These are phyloP conservation scores for Friedmanniomyces simplex DNA, from an alignment of 495 filamentous ascomycete species.

Conservation along the genomic window DNA sequence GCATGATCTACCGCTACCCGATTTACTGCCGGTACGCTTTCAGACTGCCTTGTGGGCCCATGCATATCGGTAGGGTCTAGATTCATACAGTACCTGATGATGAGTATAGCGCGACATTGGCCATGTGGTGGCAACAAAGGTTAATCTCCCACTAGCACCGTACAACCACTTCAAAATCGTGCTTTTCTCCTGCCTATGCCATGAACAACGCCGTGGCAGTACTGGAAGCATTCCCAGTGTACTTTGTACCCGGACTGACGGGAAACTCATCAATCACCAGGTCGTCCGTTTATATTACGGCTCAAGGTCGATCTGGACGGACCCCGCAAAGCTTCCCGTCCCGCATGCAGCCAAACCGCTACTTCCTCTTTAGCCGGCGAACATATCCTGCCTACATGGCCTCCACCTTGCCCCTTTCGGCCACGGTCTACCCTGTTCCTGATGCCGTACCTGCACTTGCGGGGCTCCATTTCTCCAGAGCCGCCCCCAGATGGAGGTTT, in stretches of 20 bases:
- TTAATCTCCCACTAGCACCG: no score
- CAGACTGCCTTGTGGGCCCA: neutral
- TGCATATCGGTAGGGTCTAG: neutral
- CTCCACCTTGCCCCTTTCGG: neutral
- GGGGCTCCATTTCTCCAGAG: conserved; percentile 5
- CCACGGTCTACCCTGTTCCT: conserved; percentile 5
- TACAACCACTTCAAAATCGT: no score
- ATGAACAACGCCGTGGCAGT: no score
- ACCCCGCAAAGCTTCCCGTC: neutral
- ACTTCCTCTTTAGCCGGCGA: neutral
- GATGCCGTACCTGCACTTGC: conserved; percentile 1
- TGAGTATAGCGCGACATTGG: no score
- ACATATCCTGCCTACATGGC: neutral
- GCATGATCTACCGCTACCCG: neutral
- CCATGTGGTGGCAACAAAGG: no score
- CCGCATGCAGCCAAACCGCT: neutral
- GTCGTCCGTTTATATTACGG: neutral
- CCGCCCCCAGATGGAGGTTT: neutral
- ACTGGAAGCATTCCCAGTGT: no score
- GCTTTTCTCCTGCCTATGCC: no score
- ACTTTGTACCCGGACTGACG: no score
- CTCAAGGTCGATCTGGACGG: neutral
- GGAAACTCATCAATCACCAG: neutral
- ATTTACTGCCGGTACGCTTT: neutral
- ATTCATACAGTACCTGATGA: neutral